phyloP scores from a whole-genome alignment of 1,139 yeast genomes.

The Suhomyces ambrosiae region DNA sequence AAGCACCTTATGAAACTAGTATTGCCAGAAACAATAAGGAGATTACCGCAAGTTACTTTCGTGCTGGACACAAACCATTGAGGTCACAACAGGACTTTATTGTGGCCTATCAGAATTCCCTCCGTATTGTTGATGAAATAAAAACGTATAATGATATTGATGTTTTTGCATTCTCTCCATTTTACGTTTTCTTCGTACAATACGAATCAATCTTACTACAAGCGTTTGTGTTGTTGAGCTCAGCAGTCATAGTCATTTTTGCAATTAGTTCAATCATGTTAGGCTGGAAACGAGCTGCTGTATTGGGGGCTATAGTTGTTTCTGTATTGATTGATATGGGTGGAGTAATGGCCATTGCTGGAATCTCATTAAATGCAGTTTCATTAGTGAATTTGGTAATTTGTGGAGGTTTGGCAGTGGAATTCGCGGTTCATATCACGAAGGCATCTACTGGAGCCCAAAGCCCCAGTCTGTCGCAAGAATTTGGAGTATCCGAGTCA shows the following conservation, averaged over 20 bases:
- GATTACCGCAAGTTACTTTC: conserved; percentile 64
- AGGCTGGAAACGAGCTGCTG: conserved; percentile 64
- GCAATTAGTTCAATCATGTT: conserved; percentile 57
- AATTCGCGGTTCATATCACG: conserved; percentile 86
- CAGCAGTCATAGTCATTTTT: conserved; percentile 61
- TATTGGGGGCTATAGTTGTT: conserved; percentile 59
- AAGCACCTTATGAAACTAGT: conserved; percentile 81
- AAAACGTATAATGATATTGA: conserved; percentile 40
- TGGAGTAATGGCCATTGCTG: conserved; percentile 77
- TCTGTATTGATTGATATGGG: conserved; percentile 73
- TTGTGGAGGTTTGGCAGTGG: conserved; percentile 91
- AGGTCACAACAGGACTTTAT: conserved; percentile 85
- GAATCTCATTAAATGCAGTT: conserved; percentile 83
- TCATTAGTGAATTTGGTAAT: conserved; percentile 85
- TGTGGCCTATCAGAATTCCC: conserved; percentile 71
- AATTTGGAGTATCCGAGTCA: neutral
- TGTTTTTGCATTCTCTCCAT: conserved; percentile 90
- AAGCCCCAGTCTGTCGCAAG: conserved; percentile 1
- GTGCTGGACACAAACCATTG: conserved; percentile 81
- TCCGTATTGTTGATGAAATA: conserved; percentile 67
- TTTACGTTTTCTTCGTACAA: conserved; percentile 90
- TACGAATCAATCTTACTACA: conserved; percentile 63
- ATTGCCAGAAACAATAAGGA: conserved; percentile 44
- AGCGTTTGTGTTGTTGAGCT: conserved; percentile 55
- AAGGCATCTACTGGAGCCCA: conserved; percentile 58